Base-by-base conservation (phyloP, 192 early-diverging fungal species). In the Entomortierella parvispora region DNA sequence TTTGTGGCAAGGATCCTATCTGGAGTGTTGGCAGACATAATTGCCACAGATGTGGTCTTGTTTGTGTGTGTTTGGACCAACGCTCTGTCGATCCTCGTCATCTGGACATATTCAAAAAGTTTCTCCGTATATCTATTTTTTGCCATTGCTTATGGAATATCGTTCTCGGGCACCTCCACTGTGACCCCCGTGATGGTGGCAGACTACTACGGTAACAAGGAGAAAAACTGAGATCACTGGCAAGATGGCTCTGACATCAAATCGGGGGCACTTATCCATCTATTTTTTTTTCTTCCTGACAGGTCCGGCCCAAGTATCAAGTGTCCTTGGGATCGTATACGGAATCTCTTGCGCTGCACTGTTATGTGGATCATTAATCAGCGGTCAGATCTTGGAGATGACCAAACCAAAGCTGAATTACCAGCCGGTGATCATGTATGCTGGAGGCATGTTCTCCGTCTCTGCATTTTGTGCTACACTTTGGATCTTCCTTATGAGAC, bases 51-150 rank as follows among this genome's bases (percentile, higher is more conserved):
- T 62, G 55, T 59, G 33, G 42, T 68, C 6, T 68, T 78, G 40
- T 55, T 81, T n/a, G 20, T 75, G 20, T 40, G 60, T 26, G 28
- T 44, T 1, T 69, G 61, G 65, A 25, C 74, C 6, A 62, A 42
- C 26, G 44, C 72, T 0, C 17, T 83, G 1, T 37, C 65, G 0
- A 55, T 81, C 2, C 37, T 83, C 9, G 14, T 88, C 2, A 33
- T 87, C 10, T 89, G 87, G 87, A 77, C 81, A 3, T 80, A 84
- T 26, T 60, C 84, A 26, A 77, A 51, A 46, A 51, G 62, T 2
- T 85, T 80, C 25, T 33, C 50, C 1, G 22, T 69, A 2, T 55
- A 85, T 15, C 32, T 80, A 15, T n/a, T 70, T 40, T 84, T 87
- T 42, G 67, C 69, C 2, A 50, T 85, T 17, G 12, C 84, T 31